phyloP scores from a whole-genome alignment of 306 rosid species.

The Neltuma alba region DNA sequence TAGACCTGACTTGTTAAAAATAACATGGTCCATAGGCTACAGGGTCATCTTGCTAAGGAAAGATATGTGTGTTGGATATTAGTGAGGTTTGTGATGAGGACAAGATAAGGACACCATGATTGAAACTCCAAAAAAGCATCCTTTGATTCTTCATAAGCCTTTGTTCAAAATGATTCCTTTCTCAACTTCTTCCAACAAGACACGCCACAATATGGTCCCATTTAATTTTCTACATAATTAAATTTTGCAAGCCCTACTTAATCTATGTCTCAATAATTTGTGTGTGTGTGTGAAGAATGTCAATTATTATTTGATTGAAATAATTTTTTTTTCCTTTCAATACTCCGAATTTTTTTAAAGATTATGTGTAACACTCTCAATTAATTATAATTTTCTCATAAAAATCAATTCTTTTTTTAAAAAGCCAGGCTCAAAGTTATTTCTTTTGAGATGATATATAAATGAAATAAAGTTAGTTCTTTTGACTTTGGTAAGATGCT shows the following conservation, averaged over 20 bases:
- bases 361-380: no score
- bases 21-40: background rate
- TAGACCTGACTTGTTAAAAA: background rate
- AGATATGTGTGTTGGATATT: background rate
- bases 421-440: background rate
- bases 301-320: no score
- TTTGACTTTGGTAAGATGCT: background rate
- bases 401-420: no score
- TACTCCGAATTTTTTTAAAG: no score
- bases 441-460: background rate
- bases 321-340: no score
- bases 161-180: background rate
- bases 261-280: background rate
- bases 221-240: background rate
- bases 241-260: background rate
- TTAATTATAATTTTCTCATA: no score
- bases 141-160: background rate
- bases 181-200: background rate
- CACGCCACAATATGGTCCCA: background rate
- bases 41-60: background rate
- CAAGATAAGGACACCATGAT: background rate
- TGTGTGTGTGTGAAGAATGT: background rate
- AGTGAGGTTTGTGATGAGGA: background rate
- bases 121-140: background rate
- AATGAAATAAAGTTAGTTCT: background rate